Conservation (phyloP, 306 rosid species). For the Hippophae tibetana region DNA sequence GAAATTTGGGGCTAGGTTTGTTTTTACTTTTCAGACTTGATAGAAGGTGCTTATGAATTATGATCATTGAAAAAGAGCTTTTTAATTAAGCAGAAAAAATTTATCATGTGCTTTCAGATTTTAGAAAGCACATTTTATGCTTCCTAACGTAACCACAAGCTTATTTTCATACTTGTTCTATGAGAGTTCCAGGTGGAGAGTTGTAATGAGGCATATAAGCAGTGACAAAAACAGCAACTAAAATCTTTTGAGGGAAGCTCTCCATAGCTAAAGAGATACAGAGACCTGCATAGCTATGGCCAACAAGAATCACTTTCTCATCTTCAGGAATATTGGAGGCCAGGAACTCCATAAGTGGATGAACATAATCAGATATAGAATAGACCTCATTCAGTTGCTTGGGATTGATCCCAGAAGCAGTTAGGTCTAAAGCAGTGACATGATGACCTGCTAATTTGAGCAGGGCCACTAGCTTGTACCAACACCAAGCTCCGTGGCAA, state of each 20-base stretch:
- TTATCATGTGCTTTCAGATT: too few relatives aligned
- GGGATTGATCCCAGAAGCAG: conserved; percentile 31
- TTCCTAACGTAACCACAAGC: too few relatives aligned
- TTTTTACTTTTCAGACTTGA: too few relatives aligned
- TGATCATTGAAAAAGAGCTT: not conserved
- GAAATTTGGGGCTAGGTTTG: too few relatives aligned
- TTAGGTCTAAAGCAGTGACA: conserved; percentile 35
- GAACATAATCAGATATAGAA: conserved; percentile 25
- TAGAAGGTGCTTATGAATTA: too few relatives aligned
- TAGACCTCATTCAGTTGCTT: conserved; percentile 27
- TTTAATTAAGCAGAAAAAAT: not conserved
- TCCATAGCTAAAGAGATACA: conserved; percentile 42
- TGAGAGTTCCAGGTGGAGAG: conserved; percentile 17
- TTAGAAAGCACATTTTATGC: too few relatives aligned
- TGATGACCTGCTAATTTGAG: conserved; percentile 28
- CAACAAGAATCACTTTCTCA: conserved; percentile 32
- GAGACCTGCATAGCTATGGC: conserved; percentile 45
- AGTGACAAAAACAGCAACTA: conserved; percentile 31
- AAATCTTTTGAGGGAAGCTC: conserved; percentile 31
- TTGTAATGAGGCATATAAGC: conserved; percentile 25
- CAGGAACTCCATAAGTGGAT: conserved; percentile 35
- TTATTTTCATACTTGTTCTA: conserved; percentile 17
- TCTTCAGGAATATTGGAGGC: conserved; percentile 13
- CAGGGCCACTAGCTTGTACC: conserved; percentile 34
- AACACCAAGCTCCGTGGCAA: conserved; percentile 53